Evolutionary conservation across 345 rosid genomes (phyloP).

Genomic region (Reutealis trisperma): DNA sequence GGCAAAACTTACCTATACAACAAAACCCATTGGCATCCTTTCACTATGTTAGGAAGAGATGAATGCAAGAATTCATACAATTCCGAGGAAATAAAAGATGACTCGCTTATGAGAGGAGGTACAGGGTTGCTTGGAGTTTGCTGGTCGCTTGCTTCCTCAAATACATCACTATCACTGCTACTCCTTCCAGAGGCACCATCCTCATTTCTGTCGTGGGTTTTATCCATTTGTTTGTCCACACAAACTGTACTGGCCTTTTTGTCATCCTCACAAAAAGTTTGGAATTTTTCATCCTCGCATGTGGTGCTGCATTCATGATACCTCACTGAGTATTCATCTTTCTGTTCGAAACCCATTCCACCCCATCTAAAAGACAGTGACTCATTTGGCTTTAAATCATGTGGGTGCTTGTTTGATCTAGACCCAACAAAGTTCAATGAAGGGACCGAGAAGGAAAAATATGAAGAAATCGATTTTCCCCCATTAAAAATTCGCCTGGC

Average conservation of each 20-base stretch:
- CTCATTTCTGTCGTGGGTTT: conserved; percentile 5
- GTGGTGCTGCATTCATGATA: conserved; percentile 28
- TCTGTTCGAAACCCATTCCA: conserved; percentile 40
- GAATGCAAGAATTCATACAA: conserved; percentile 73
- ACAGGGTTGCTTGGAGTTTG: conserved; percentile 40
- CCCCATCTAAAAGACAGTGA: conserved; percentile 48
- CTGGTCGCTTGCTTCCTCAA: conserved; percentile 46
- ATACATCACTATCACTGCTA: conserved; percentile 42
- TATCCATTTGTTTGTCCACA: conserved; percentile 2
- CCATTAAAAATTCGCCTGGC: conserved; percentile 49
- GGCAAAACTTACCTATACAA: conserved; percentile 66
- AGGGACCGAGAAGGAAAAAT: conserved; percentile 45
- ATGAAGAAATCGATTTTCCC: conserved; percentile 48
- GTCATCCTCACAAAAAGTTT: conserved; percentile 18
- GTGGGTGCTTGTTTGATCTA: conserved; percentile 39
- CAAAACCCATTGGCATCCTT: conserved; percentile 86
- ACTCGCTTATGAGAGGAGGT: conserved; percentile 49
- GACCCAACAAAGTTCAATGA: conserved; percentile 39
- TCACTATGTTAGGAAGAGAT: conserved; percentile 80
- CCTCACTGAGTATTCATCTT: conserved; percentile 21
- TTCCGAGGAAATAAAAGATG: conserved; percentile 62
- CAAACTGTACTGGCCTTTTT: neutral
- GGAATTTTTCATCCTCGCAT: conserved; percentile 17
- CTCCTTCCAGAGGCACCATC: conserved; percentile 38
- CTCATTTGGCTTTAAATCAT: conserved; percentile 38